These are phyloP conservation scores for Phytopythium mirpurense DNA, from an alignment of 352 stramenopile species.

Conservation along the genomic window DNA sequence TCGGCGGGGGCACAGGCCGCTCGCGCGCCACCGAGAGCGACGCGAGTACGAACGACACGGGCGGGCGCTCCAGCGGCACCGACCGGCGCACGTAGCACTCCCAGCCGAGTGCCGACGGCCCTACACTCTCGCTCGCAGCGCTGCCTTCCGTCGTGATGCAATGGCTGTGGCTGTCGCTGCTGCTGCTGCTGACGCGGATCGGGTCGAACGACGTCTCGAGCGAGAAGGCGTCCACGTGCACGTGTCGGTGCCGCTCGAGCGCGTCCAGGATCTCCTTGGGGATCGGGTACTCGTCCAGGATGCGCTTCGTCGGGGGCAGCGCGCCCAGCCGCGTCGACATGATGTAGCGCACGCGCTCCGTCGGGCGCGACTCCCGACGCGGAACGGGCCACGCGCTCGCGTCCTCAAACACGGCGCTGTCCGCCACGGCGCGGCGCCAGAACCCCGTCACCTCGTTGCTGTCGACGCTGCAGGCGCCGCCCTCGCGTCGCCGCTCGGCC, in stretches of 20 bases:
- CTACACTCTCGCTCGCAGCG: too few species aligned
- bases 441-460: conserved; percentile 52
- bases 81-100: conserved; percentile 60
- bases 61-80: conserved; percentile 55
- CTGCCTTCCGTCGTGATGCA: too few species aligned
- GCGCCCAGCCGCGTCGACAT: conserved; percentile 51
- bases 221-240: conserved; percentile 53
- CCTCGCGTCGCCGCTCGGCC: neutral
- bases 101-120: conserved; percentile 19
- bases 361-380: conserved; percentile 27
- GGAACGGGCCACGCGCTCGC: conserved; percentile 18
- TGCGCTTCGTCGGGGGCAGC: conserved; percentile 51
- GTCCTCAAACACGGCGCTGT: conserved; percentile 32
- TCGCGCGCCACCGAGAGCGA: conserved; percentile 46
- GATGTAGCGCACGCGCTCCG: conserved; percentile 62
- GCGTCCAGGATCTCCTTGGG: conserved; percentile 63
- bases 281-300: conserved; percentile 69
- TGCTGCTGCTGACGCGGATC: conserved; percentile 14
- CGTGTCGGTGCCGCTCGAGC: conserved; percentile 56
- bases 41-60: conserved; percentile 62
- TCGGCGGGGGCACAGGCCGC: conserved; percentile 39
- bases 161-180: neutral
- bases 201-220: conserved; percentile 57
- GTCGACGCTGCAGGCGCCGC: conserved; percentile 7
- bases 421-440: conserved; percentile 36